Conservation (phyloP, 1,139 yeast species). For the Debaryomyces robertsiae region DNA sequence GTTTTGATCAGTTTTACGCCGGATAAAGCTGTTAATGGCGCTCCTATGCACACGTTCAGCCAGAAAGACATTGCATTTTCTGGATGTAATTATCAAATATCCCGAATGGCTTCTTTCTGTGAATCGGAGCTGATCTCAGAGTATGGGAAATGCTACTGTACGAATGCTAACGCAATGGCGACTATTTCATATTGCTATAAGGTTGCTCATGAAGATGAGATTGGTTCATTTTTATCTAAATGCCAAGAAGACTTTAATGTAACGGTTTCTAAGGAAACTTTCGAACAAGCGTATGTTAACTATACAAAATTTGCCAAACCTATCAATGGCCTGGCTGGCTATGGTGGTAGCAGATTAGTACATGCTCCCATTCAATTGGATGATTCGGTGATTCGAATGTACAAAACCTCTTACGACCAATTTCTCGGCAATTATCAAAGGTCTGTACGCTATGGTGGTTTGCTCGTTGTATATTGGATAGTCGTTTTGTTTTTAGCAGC, state of each 20-base stretch:
- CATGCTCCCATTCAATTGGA: constrained; percentile 32
- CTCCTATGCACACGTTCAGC: constrained; percentile 38
- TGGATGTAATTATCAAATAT: constrained; percentile 35
- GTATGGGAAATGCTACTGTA: constrained; percentile 29
- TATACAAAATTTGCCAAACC: constrained; percentile 40
- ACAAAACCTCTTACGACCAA: constrained; percentile 21
- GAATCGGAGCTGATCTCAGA: constrained; percentile 13
- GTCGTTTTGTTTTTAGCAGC: constrained; percentile 28
- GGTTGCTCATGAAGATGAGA: constrained; percentile 25
- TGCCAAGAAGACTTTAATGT: constrained; percentile 31
- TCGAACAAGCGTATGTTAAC: constrained; percentile 37
- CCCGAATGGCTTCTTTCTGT: constrained; percentile 30
- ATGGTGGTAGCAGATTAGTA: constrained; percentile 24
- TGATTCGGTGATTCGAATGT: constrained; percentile 22
- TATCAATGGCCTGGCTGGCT: constrained; percentile 19
- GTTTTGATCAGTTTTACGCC: constrained; percentile 33
- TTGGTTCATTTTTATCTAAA: constrained; percentile 27
- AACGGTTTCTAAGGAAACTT: constrained; percentile 29
- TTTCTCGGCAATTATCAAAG: constrained; percentile 44
- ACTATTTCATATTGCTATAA: constrained; percentile 43
- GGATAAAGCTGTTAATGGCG: constrained; percentile 32
- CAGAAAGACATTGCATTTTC: constrained; percentile 31
- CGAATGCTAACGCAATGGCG: constrained; percentile 39
- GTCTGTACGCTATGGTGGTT: constrained; percentile 37
- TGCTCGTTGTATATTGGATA: constrained; percentile 36